Base-by-base conservation (phyloP, 2,329 filamentous ascomycete species). In the Nigrospora sphaerica region DNA sequence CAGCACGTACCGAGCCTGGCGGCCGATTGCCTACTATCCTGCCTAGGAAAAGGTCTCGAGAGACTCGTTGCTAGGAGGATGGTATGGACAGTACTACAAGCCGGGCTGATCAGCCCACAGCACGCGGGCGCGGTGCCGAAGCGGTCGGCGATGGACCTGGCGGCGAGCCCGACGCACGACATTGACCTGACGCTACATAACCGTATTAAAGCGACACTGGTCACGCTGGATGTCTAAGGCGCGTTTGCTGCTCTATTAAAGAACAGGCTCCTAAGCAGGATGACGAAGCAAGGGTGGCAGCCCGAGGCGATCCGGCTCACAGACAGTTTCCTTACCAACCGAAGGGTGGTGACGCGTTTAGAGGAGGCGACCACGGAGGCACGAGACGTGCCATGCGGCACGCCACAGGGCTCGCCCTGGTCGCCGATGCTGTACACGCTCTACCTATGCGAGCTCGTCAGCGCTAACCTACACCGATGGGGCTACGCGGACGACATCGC, bases 401-500 rank as follows among this genome's bases (percentile, higher is more conserved):
- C 46, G 12, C 46, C 39, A 7, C 17, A 50, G 32, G 49, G 49
- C 14, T 50, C 46, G 6, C 49, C 31, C 6, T 18, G 36, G 17
- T 50, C 43, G 10, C 36, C 18, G 36, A 49, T 49, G 11, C 18
- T 49, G 4, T 49, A 46, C 13, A 41, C 47, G n/a, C n/a, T n/a
- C n/a, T n/a, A n/a, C n/a, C n/a, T n/a, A n/a, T n/a, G n/a, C n/a
- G n/a, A n/a, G n/a, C n/a, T n/a, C n/a, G n/a, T n/a, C n/a, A n/a
- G n/a, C n/a, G n/a, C n/a, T n/a, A n/a, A n/a, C n/a, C n/a, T n/a
- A n/a, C n/a, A n/a, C n/a, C n/a, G n/a, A n/a, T n/a, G n/a, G n/a
- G n/a, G n/a, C n/a, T n/a, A n/a, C 39, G 48, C 49, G 5, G 49
- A 57, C 33, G 47, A 58, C 42, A 48, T 44, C 13, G 48, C 39